A percentile compares a stretch with the other conserved stretches of the same genome.
phyloP scores from a whole-genome alignment of 1,284 basidiomycete genomes.

The Fomitiporia mediterranea region DNA sequence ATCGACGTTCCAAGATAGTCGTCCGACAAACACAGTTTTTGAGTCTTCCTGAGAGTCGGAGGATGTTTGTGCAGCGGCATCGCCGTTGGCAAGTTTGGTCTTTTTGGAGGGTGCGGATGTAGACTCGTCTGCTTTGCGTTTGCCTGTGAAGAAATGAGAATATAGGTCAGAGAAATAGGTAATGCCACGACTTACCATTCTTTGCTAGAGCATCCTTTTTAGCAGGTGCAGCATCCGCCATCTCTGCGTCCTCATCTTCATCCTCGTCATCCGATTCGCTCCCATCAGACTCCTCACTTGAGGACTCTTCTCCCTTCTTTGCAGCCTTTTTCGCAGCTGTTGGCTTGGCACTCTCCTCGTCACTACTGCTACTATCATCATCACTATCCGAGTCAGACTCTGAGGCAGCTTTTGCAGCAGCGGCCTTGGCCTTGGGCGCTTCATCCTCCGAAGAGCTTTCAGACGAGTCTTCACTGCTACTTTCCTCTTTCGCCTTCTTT shows the following conservation, averaged over 20 bases:
- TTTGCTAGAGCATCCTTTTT: conserved; percentile 33
- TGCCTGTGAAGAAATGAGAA: conserved; percentile 39
- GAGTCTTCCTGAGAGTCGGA: conserved; percentile 48
- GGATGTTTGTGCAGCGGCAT: conserved; percentile 39
- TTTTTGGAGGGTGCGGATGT: conserved; percentile 71
- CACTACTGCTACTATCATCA: conserved; percentile 18
- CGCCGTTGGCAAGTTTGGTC: conserved; percentile 63
- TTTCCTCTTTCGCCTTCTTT: conserved; percentile 18
- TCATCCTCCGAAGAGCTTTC: conserved; percentile 23
- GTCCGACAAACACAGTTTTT: conserved; percentile 88
- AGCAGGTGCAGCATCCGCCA: conserved; percentile 40
- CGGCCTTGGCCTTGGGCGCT: conserved; percentile 22
- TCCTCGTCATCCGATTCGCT: conserved; percentile 33
- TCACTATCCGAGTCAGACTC: conserved; percentile 1
- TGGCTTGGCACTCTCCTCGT: conserved; percentile 21
- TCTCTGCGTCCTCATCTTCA: conserved; percentile 44
- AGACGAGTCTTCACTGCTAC: conserved; percentile 15
- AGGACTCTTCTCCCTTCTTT: conserved; percentile 27
- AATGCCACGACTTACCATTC: conserved; percentile 29
- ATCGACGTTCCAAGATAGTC: conserved; percentile 96
- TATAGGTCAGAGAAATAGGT: conserved; percentile 10
- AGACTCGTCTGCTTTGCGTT: conserved; percentile 83
- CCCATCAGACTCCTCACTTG: conserved; percentile 33
- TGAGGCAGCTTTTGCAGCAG: conserved; percentile 21
- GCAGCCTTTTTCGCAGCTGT: conserved; percentile 23